Percentiles rank a stretch among this genome's conserved stretches.
Evolutionary conservation across 2,329 filamentous ascomycete genomes (phyloP).

Genomic region (Penicillium sp.): DNA sequence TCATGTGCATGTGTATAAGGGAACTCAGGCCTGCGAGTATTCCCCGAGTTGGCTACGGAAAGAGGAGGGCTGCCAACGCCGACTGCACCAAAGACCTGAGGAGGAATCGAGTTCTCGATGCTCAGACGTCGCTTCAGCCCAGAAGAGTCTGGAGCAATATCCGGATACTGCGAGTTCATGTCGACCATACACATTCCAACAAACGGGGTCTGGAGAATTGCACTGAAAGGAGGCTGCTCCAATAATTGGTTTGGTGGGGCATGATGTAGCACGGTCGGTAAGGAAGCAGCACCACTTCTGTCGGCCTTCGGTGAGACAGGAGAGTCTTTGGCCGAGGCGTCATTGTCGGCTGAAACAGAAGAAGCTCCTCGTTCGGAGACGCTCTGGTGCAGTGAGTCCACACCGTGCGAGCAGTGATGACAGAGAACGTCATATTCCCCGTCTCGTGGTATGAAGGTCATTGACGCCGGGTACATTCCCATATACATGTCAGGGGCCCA

Average conservation of each 20-base stretch:
- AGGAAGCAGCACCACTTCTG: neutral
- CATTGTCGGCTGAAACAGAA: neutral
- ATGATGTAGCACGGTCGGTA: neutral
- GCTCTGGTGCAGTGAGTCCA: conserved; percentile 28
- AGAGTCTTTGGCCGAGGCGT: conserved; percentile 2
- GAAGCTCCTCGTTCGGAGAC: conserved; percentile 23
- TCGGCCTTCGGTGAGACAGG: neutral
- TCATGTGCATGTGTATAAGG: neutral
- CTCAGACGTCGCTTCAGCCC: neutral
- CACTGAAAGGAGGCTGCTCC: conserved; percentile 20
- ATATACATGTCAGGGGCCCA: conserved; percentile 24
- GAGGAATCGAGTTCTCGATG: neutral
- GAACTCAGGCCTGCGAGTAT: neutral
- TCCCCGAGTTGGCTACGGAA: neutral
- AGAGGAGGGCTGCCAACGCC: neutral
- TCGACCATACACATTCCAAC: conserved; percentile 26
- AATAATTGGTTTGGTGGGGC: neutral
- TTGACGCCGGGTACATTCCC: conserved; percentile 27
- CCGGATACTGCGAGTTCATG: conserved; percentile 1
- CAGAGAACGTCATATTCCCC: conserved; percentile 40
- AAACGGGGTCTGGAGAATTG: conserved; percentile 21
- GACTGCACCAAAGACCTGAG: neutral
- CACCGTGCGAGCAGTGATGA: conserved; percentile 27
- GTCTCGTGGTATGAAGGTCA: conserved; percentile 25
- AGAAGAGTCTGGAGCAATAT: neutral